These are phyloP conservation scores for Boechera retrofracta DNA, from an alignment of 345 rosid species.

Conservation along the genomic window DNA sequence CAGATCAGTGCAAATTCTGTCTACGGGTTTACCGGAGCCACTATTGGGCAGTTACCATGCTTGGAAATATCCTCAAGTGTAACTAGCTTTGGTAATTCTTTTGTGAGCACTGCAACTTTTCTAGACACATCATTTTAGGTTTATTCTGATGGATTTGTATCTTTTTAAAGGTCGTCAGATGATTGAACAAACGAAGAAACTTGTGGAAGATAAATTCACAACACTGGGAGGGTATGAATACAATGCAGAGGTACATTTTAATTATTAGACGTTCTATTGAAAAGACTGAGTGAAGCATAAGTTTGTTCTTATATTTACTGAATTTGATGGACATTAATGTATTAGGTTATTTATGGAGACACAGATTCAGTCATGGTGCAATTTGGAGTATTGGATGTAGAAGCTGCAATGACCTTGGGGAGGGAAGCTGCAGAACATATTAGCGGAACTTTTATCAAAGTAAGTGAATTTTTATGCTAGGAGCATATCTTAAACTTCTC, in stretches of 20 bases:
- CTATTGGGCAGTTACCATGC: conserved; percentile 92
- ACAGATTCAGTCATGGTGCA: conserved; percentile 99
- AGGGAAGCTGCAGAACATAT: conserved; percentile 94
- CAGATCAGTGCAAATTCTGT: conserved; percentile 99
- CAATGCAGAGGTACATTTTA: conserved; percentile 77
- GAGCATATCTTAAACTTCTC: conserved; percentile 20
- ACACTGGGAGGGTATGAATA: conserved; percentile 72
- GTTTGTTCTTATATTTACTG: conserved; percentile 13
- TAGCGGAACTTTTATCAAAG: conserved; percentile 85
- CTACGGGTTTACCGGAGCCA: conserved; percentile 98
- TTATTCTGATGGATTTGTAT: conserved; percentile 41
- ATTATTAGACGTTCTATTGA: conserved; percentile 15
- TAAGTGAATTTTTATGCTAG: conserved; percentile 42
- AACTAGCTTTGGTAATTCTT: conserved; percentile 88
- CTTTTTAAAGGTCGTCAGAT: conserved; percentile 82
- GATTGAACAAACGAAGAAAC: conserved; percentile 95
- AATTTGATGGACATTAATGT: conserved; percentile 24
- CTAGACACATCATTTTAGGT: conserved; percentile 8
- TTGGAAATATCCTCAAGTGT: conserved; percentile 96
- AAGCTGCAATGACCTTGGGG: conserved; percentile 87
- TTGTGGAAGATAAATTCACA: conserved; percentile 90
- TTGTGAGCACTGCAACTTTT: conserved; percentile 20
- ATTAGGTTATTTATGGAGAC: conserved; percentile 95
- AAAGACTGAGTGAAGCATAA: conserved; percentile 23
- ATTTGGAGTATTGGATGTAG: conserved; percentile 82